phyloP scores from a whole-genome alignment of 176 grass and related monocot species.

The Phoenix roebelenii region DNA sequence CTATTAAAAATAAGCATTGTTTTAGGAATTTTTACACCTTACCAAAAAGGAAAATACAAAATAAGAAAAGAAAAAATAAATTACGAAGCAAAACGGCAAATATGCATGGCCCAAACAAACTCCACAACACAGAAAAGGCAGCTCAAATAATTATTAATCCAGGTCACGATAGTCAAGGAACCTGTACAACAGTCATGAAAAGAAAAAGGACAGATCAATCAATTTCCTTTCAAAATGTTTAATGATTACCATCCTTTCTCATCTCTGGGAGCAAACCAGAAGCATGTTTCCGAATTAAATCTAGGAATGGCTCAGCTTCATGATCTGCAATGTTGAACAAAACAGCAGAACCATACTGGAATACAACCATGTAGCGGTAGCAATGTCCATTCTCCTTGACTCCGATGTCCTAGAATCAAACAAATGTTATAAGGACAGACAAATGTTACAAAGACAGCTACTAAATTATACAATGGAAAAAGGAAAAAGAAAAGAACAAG shows the following conservation, averaged over 20 bases:
- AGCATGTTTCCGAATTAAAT: constrained; percentile 82
- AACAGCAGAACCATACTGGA: constrained; percentile 88
- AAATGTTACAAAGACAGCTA: background rate
- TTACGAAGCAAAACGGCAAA: too few species aligned
- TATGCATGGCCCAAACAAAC: too few species aligned
- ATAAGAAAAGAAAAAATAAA: too few species aligned
- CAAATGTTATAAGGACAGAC: background rate
- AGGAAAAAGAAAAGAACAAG: too few species aligned
- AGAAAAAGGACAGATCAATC: background rate
- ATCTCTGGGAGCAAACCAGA: constrained; percentile 74
- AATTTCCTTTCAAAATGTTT: background rate
- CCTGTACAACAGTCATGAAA: background rate
- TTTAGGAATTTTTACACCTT: too few species aligned
- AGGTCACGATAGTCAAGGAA: too few species aligned
- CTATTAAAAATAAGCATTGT: too few species aligned
- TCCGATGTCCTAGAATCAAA: constrained; percentile 44
- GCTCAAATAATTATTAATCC: too few species aligned
- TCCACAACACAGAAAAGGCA: too few species aligned
- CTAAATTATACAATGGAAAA: too few species aligned
- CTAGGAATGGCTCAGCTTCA: constrained; percentile 81
- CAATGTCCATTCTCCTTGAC: constrained; percentile 58
- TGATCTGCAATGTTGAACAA: constrained; percentile 89
- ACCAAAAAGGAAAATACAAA: too few species aligned
- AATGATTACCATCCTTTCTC: constrained; percentile 80
- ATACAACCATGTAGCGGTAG: constrained; percentile 70